Evolutionary conservation across 2,329 filamentous ascomycete species (phyloP), one percentile per base, ranked within the genome.

Genomic region (Colletotrichum godetiae): DNA sequence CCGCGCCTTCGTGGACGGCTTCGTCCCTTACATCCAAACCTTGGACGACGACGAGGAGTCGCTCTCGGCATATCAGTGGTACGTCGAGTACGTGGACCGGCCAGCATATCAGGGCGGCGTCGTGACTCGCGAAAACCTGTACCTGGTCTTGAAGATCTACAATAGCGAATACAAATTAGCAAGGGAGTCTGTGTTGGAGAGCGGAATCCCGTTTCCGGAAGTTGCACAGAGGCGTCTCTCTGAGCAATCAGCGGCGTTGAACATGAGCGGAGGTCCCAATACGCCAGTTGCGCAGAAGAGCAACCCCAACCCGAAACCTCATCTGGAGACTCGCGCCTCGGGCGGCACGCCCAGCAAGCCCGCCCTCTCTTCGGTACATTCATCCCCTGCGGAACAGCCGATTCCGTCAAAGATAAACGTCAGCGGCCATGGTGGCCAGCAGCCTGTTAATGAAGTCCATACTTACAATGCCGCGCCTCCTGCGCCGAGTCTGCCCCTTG

Each of bases 41-140:
- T 68, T 78, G 1, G 76, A 78, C 6, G 46, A 69, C 10, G 72
- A 74, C 27, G 77, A 80, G 11, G 49, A 71, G 27, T 74, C 81
- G 0, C 79, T 85, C 10, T 79, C 82, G 3, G 84, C 83, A 1
- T 77, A 86, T 4, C 78, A 86, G 31, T 89, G 85, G 83, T 86
- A 85, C 74, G 79, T 81, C 64, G 73, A 75, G 10, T 65, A 78
- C 19, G 75, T 78, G 5, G 62, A 77, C 0, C 46, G 57, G 1
- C 77, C 76, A 1, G 27, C 77, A 2, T 82, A 78, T 73, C 56
- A 65, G 10, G 74, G 77, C 22, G 55, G 72, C 1, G 60, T 86
- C 31, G 78, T 88, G 11, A 82, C 78, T 4, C 80, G 77, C 35
- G 71, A 76, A 12, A 86, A 82, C 55, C 73, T 87, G 5, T 76